Evolutionary conservation across 139 green algal genomes (phyloP).

Genomic region (Auxenochlorella protothecoides): DNA sequence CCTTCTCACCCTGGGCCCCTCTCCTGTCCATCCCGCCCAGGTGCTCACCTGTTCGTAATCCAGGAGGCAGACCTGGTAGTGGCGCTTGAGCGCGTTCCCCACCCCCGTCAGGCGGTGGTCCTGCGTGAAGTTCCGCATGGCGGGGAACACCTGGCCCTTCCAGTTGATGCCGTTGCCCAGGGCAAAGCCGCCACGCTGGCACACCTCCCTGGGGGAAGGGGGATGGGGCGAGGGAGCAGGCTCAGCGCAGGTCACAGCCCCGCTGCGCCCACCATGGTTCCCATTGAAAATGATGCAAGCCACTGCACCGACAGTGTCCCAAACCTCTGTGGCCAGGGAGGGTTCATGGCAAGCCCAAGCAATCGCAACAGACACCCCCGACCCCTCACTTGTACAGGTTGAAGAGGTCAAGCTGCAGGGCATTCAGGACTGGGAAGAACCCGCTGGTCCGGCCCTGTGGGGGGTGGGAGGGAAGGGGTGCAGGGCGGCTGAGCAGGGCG

Average conservation of each 20-base stretch:
- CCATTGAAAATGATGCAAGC: no score
- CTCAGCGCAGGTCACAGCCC: no score
- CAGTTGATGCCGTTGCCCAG: slow-evolving; percentile 71
- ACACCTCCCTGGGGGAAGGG: slow-evolving; percentile 19
- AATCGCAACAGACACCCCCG: not conserved
- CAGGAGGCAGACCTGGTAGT: slow-evolving; percentile 65
- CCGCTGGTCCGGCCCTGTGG: no score
- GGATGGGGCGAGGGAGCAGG: no score
- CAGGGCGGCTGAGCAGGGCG: no score
- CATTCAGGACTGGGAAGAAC: slow-evolving; percentile 65
- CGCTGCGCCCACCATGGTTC: no score
- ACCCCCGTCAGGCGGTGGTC: slow-evolving; percentile 68
- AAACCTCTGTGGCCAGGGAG: no score
- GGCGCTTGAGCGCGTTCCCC: slow-evolving; percentile 75
- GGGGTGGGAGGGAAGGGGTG: no score
- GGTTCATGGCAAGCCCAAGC: not conserved
- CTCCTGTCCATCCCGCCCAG: no score
- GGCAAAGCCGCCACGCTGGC: slow-evolving; percentile 21
- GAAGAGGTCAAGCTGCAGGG: slow-evolving; percentile 52
- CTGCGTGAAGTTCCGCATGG: slow-evolving; percentile 61
- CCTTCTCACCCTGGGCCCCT: no score
- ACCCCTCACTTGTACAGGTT: slow-evolving; percentile 39
- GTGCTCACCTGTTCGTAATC: slow-evolving; percentile 56
- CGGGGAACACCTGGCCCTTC: slow-evolving; percentile 65
- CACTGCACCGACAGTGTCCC: no score